Evolutionary conservation across 768 basidiomycete genomes (phyloP).

Genomic region (Rubroboletus satanas): DNA sequence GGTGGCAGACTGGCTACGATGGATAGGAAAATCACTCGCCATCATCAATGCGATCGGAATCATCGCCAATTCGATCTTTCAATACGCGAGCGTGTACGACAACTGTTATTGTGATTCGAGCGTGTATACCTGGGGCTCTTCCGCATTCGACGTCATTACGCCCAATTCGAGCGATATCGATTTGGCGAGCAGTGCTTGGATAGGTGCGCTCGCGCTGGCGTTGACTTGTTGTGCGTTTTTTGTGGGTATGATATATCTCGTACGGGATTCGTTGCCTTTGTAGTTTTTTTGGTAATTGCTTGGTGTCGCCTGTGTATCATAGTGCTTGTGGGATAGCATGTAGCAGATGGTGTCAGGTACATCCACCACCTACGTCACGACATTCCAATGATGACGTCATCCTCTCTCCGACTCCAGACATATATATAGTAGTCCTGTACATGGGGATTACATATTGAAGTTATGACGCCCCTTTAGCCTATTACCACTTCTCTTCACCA

Average conservation of each 20-base stretch:
- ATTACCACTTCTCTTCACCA: too few relatives aligned
- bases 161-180: conserved; percentile 15
- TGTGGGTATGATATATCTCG: conserved; percentile 27
- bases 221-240: conserved; percentile 23
- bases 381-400: too few relatives aligned
- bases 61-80: conserved; percentile 27
- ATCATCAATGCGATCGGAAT: conserved; percentile 26
- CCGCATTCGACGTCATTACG: conserved; percentile 32
- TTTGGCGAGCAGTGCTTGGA: conserved; percentile 33
- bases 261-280: conserved; percentile 20
- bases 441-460: too few relatives aligned
- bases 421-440: too few relatives aligned
- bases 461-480: too few relatives aligned
- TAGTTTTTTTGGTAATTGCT: background rate
- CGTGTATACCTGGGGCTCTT: conserved; percentile 13
- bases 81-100: conserved; percentile 26
- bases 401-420: too few relatives aligned
- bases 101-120: conserved; percentile 32
- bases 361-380: too few relatives aligned
- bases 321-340: too few relatives aligned
- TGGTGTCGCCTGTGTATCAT: too few relatives aligned
- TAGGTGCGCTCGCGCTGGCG: conserved; percentile 34
- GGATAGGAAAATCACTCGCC: conserved; percentile 28
- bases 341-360: too few relatives aligned
- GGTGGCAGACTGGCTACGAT: conserved; percentile 20